Base-by-base conservation (phyloP, 192 early-diverging fungal genomes). In the Lunasporangiospora selenospora region DNA sequence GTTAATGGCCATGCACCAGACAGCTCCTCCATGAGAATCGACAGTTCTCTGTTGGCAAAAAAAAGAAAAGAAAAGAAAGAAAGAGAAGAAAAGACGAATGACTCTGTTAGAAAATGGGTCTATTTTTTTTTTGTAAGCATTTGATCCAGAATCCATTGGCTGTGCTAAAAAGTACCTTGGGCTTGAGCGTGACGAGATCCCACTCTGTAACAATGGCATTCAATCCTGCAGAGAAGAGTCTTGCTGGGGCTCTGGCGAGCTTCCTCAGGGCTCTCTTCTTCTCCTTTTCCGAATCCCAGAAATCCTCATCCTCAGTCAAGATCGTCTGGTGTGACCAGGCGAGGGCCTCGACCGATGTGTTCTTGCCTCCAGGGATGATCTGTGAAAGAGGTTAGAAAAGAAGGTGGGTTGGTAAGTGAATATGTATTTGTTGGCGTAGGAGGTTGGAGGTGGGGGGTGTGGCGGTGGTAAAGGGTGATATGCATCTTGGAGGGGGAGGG, bases 1-100 rank as follows among this genome's bases (percentile, higher is more conserved):
- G 57, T 94, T 94, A 5, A 84, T 84, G 10, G 93, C 86, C 85
- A 95, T 91, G 70, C 93, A 96, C 95, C 95, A 98, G 31, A 99
- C 82, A 3, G 95, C 88, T 18, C 97, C 97, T 63, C 97, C 97
- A 55, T 89, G 85, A 37, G 90, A 90, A 58, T 93, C 90, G 5
- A 89, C 82, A 3, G 81, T 82, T 30, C 80, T 77, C 80, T 86
- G 70, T 26, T 38, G 13, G 5, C 12, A 19, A n/a, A 54, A 53
- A 75, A 36, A 7, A n/a, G n/a, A n/a, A n/a, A n/a, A n/a, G n/a
- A n/a, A n/a, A n/a, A n/a, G 55, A 45, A 67, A 65, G 59, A 48
- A 66, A 66, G 45, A 26, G 5, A 43, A 57, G 39, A 38, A 57
- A 37, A 27, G 23, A 23, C 27, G 41, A 41, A 44, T 33, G 56